These are phyloP conservation scores for Beauveria rudraprayagi DNA, from an alignment of 2,329 filamentous ascomycete species.

Conservation along the genomic window DNA sequence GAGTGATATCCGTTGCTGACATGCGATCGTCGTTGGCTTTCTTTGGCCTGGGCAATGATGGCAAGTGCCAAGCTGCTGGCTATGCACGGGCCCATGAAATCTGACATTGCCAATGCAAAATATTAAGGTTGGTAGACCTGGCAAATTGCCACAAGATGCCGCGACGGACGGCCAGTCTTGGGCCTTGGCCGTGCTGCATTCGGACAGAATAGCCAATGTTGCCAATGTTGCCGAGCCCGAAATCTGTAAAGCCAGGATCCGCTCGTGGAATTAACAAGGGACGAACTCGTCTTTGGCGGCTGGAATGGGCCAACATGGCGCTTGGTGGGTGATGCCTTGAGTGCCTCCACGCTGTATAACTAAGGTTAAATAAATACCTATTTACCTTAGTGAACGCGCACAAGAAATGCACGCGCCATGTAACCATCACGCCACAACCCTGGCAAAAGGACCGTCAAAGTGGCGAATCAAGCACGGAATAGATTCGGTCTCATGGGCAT, in stretches of 20 bases:
- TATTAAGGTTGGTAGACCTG: neutral
- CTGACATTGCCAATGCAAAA: neutral
- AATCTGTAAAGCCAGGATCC: neutral
- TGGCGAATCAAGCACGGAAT: neutral
- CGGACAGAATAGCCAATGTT: neutral
- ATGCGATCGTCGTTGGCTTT: too few relatives aligned
- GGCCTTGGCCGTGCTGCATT: neutral
- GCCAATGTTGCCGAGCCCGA: neutral
- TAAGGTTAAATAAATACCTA: too few relatives aligned
- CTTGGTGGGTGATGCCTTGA: too few relatives aligned
- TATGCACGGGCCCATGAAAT: neutral
- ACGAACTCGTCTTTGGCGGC: neutral
- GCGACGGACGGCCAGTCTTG: neutral
- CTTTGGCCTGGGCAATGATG: too few relatives aligned
- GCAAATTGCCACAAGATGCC: constrained; percentile 1
- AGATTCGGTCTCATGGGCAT: neutral
- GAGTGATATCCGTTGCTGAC: too few relatives aligned
- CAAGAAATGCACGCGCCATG: too few relatives aligned
- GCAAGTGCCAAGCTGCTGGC: neutral
- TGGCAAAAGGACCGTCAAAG: neutral
- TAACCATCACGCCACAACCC: neutral
- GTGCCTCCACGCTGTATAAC: too few relatives aligned
- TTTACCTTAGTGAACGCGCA: too few relatives aligned
- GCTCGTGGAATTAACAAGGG: neutral
- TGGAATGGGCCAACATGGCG: neutral